These are phyloP conservation scores for Parastagonospora avenae DNA, from an alignment of 2,329 filamentous ascomycete genomes.

Conservation along the genomic window DNA sequence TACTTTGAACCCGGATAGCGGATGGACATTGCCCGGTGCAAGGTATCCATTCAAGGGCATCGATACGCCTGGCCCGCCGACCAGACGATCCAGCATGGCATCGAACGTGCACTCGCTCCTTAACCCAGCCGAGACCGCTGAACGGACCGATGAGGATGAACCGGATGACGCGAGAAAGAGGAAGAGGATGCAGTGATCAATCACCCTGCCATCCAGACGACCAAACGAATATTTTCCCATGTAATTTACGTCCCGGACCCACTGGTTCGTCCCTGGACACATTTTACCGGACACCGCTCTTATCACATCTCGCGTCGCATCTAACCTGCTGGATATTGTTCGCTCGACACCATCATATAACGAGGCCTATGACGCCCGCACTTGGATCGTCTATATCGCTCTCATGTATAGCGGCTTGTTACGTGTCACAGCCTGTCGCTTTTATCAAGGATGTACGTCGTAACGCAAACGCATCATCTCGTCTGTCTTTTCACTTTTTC, in stretches of 20 bases:
- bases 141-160: conserved; percentile 68
- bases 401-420: too few relatives aligned
- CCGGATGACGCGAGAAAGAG: conserved; percentile 66
- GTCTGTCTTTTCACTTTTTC: too few relatives aligned
- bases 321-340: too few relatives aligned
- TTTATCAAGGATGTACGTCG: background rate
- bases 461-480: background rate
- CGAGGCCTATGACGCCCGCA: too few relatives aligned
- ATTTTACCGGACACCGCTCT: background rate
- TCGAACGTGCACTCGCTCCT: conserved; percentile 71
- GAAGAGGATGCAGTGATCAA: conserved; percentile 50
- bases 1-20: conserved; percentile 57
- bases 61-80: conserved; percentile 64
- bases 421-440: too few relatives aligned
- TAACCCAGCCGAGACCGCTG: conserved; percentile 71
- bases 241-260: background rate
- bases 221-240: background rate
- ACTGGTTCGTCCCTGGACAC: background rate
- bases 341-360: too few relatives aligned
- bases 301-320: background rate
- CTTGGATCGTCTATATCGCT: too few relatives aligned
- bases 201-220: background rate
- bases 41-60: conserved; percentile 56
- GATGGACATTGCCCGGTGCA: conserved; percentile 61
- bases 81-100: conserved; percentile 71